Percentiles rank a stretch among this genome's conserved stretches.
Evolutionary conservation across 1,284 basidiomycete species (phyloP).

Genomic region (Cryptococcus depauperatus): DNA sequence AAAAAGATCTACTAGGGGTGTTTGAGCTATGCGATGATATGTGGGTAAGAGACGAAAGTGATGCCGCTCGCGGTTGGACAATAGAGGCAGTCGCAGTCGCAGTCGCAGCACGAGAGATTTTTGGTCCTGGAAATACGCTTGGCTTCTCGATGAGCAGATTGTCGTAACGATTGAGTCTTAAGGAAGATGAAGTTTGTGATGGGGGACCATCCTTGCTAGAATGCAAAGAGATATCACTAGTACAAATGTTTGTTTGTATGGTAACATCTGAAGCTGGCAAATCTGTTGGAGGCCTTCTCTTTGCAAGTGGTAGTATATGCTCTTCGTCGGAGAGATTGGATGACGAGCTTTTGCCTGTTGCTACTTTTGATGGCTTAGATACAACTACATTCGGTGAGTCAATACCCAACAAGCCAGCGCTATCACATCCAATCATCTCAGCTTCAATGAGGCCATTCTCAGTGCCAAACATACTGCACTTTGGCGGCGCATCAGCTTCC

Average conservation of each 20-base stretch:
- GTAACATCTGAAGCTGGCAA: not conserved
- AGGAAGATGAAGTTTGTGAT: not conserved
- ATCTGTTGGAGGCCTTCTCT: not conserved
- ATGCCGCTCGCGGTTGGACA: not conserved
- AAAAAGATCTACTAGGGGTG: not conserved
- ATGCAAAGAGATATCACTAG: not conserved
- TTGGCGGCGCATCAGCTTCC: slow-evolving; percentile 36
- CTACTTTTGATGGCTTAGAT: not conserved
- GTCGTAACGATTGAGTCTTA: not conserved
- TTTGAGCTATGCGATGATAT: not conserved
- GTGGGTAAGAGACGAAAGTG: slow-evolving; percentile 6
- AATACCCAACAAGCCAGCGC: not conserved
- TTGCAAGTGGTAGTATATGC: not conserved
- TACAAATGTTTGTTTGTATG: not conserved
- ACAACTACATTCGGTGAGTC: not conserved
- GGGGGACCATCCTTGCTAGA: not conserved
- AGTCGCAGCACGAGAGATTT: slow-evolving; percentile 5
- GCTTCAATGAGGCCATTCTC: not conserved
- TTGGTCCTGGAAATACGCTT: not conserved
- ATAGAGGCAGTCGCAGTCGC: not conserved
- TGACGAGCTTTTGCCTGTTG: not conserved
- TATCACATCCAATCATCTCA: not conserved
- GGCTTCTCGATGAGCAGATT: not conserved
- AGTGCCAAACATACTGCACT: slow-evolving; percentile 30
- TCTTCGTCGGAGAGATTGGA: not conserved